phyloP scores from a whole-genome alignment of 371 early-diverging fungal genomes.

The Choanephora cucurbitarum region DNA sequence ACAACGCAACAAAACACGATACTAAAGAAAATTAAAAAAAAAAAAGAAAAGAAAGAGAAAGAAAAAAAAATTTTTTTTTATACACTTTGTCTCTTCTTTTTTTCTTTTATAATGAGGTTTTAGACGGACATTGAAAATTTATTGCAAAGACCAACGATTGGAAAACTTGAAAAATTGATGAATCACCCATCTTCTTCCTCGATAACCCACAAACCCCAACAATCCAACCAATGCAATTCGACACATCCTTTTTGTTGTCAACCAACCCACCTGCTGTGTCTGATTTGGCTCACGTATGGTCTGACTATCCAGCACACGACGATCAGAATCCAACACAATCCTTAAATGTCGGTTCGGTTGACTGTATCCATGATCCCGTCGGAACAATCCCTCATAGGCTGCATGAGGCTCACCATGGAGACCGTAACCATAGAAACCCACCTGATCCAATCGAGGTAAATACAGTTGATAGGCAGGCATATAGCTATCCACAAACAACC shows the following conservation, averaged over 20 bases:
- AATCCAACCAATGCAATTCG: neutral
- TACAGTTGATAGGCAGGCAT: slow-evolving; percentile 90
- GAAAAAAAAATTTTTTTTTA: slow-evolving; percentile 11
- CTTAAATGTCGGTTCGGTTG: slow-evolving; percentile 32
- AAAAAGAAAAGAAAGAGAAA: slow-evolving; percentile 15
- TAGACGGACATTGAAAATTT: no score
- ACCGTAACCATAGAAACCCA: slow-evolving; percentile 54
- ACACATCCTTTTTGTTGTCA: neutral
- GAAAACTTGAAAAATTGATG: neutral
- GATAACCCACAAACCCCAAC: neutral
- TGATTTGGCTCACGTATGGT: neutral
- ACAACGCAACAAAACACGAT: neutral
- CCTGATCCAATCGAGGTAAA: slow-evolving; percentile 53
- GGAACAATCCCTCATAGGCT: slow-evolving; percentile 40
- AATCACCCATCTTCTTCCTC: neutral
- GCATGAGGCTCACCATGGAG: slow-evolving; percentile 17
- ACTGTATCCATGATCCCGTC: slow-evolving; percentile 38
- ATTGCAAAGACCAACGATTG: no score
- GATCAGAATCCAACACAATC: slow-evolving; percentile 34
- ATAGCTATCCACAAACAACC: slow-evolving; percentile 85
- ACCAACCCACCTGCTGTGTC: no score
- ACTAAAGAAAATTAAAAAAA: slow-evolving; percentile 5
- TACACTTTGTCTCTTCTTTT: neutral
- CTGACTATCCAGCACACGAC: slow-evolving; percentile 19
- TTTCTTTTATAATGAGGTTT: no score